These are phyloP conservation scores for Mediolabrus comicus DNA, from an alignment of 108 stramenopile genomes.

Conservation along the genomic window DNA sequence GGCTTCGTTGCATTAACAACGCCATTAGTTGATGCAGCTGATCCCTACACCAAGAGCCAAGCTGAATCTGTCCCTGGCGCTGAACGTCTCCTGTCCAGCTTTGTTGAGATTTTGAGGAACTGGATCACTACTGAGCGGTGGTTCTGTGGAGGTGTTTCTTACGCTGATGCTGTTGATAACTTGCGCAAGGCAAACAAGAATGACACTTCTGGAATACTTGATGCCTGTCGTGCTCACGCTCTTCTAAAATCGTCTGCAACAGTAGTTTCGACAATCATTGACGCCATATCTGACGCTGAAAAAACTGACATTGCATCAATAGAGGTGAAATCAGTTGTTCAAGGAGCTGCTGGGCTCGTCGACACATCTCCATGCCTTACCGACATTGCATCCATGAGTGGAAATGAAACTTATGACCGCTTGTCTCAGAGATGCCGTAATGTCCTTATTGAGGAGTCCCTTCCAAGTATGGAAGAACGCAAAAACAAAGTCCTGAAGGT, in stretches of 20 bases:
- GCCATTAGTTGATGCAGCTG: conserved; percentile 61
- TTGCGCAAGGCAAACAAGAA: conserved; percentile 81
- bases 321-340: conserved; percentile 60
- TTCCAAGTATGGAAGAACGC: conserved; percentile 87
- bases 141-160: conserved; percentile 84
- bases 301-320: conserved; percentile 45
- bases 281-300: conserved; percentile 81
- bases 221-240: conserved; percentile 83
- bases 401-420: conserved; percentile 66
- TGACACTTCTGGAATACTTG: conserved; percentile 63
- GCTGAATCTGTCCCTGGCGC: conserved; percentile 69
- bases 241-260: conserved; percentile 73
- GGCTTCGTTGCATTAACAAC: conserved; percentile 69
- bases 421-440: conserved; percentile 86
- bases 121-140: conserved; percentile 87
- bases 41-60: conserved; percentile 75
- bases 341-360: conserved; percentile 74
- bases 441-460: conserved; percentile 88
- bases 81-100: conserved; percentile 66
- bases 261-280: conserved; percentile 79
- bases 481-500: conserved; percentile 57
- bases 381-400: conserved; percentile 91
- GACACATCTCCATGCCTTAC: conserved; percentile 85
- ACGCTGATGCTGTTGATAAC: conserved; percentile 89
- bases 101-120: conserved; percentile 70